Conservation (phyloP, 352 stramenopile species). For the Pythium aquatile region DNA sequence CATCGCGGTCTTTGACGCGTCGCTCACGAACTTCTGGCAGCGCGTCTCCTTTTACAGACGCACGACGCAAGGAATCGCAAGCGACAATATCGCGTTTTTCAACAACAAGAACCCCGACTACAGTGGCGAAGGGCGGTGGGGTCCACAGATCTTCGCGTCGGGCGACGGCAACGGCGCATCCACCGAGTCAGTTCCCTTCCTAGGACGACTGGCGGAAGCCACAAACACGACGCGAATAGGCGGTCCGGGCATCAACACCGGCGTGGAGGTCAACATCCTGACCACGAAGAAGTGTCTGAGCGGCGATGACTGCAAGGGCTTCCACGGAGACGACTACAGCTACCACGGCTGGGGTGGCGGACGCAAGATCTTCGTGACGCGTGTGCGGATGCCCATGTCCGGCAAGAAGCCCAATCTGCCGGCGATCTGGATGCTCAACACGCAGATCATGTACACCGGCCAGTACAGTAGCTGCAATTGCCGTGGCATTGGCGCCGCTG, state of each 20-base stretch:
- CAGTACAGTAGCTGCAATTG: slow-evolving; percentile 68
- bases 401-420: slow-evolving; percentile 36
- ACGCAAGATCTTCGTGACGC: slow-evolving; percentile 67
- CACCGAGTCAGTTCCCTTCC: slow-evolving; percentile 33
- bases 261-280: slow-evolving; percentile 72
- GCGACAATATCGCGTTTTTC: slow-evolving; percentile 65
- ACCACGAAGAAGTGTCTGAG: slow-evolving; percentile 38
- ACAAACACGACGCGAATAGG: slow-evolving; percentile 29
- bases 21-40: slow-evolving; percentile 25
- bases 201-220: slow-evolving; percentile 44
- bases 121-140: slow-evolving; percentile 25
- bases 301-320: slow-evolving; percentile 34
- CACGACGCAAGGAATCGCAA: neutral
- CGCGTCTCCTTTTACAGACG: slow-evolving; percentile 54
- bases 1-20: slow-evolving; percentile 48
- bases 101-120: slow-evolving; percentile 79
- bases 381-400: slow-evolving; percentile 50
- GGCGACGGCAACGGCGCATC: slow-evolving; percentile 36
- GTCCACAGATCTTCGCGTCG: slow-evolving; percentile 59
- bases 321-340: slow-evolving; percentile 31
- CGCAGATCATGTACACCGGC: slow-evolving; percentile 45
- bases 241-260: slow-evolving; percentile 47
- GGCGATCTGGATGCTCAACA: slow-evolving; percentile 64
- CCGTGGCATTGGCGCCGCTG: slow-evolving; percentile 46
- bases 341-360: slow-evolving; percentile 62